Evolutionary conservation across 169 alveolate genomes (phyloP), one percentile per base, ranked within the genome.

Genomic region (Plasmodium inui): DNA sequence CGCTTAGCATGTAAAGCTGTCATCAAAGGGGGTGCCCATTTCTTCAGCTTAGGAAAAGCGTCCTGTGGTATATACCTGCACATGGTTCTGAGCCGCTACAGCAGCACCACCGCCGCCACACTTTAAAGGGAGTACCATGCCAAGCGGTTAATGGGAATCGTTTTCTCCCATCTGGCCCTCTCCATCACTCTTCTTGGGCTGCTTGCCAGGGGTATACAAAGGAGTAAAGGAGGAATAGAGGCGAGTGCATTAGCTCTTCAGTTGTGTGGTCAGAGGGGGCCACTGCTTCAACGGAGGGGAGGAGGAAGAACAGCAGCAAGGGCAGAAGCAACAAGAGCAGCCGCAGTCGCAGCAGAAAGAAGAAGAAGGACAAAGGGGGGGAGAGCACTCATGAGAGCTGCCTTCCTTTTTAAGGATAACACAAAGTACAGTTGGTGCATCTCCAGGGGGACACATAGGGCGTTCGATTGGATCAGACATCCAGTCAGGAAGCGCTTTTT

Each of bases 131-230:
- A 67, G 76, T 41, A 14, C 46, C 78, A 73, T 84, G 83, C 70
- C 71, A 84, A 14, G 30, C 32, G 53, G 26, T 84, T 84, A 53
- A 86, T 86, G 93, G 76, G 86, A 86, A 53, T 76, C 28, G 28
- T 12, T 76, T 73, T 39, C 30, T 34, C 71, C 70, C 22, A 7
- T 17, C 61, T 73, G 4, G 19, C 70, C n/a, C 70, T 74, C 76
- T 76, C 41, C 39, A 19, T 34, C 70, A 17, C 85, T 74, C 50
- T 86, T 17, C 37, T 70, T 46, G 26, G 57, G 53, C 67, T 74
- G 80, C 82, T 86, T 19, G 85, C 78, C 50, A 86, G 67, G 80
- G 78, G 93, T 55, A 76, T 86, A 50, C 78, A 86, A 50, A 86
- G 67, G 67, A 55, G 44, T 9, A 53, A 30, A 9, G 41, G 79